phyloP scores from a whole-genome alignment of 495 filamentous ascomycete species.

The Penicillium arizonense region DNA sequence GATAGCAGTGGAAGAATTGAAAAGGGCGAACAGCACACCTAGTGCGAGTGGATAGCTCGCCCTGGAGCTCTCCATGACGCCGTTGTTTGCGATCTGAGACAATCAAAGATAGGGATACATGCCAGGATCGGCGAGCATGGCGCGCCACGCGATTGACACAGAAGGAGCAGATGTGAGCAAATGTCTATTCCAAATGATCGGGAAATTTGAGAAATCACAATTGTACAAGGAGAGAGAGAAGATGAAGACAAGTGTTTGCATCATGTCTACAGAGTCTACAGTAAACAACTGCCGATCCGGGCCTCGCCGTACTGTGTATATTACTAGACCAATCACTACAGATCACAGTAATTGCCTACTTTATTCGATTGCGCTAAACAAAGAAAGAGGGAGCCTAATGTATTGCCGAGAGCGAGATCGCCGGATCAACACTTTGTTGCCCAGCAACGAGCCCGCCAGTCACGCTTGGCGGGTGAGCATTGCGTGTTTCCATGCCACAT shows the following conservation, averaged over 20 bases:
- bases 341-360: not conserved
- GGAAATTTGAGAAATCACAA: not conserved
- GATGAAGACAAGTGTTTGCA: not conserved
- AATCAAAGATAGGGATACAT: conserved; percentile 25
- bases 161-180: not conserved
- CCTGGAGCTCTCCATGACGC: conserved; percentile 19
- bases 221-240: not conserved
- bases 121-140: conserved; percentile 31
- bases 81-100: conserved; percentile 24
- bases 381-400: conserved; percentile 15
- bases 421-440: not conserved
- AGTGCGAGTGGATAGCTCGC: conserved; percentile 14
- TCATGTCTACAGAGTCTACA: not conserved
- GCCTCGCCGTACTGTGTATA: not conserved
- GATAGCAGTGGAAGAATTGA: conserved; percentile 38
- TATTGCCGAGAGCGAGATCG: conserved; percentile 13
- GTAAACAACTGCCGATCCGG: conserved; percentile 4
- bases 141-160: conserved; percentile 22
- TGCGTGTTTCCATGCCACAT: not conserved
- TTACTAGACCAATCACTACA: conserved; percentile 4
- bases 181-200: conserved; percentile 7
- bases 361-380: conserved; percentile 11
- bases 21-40: conserved; percentile 17
- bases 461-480: not conserved
- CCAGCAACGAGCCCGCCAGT: not conserved